A percentile compares a stretch with the other conserved stretches of the same genome.
phyloP scores from a whole-genome alignment of 768 basidiomycete species.

The Tricholoma matsutake region DNA sequence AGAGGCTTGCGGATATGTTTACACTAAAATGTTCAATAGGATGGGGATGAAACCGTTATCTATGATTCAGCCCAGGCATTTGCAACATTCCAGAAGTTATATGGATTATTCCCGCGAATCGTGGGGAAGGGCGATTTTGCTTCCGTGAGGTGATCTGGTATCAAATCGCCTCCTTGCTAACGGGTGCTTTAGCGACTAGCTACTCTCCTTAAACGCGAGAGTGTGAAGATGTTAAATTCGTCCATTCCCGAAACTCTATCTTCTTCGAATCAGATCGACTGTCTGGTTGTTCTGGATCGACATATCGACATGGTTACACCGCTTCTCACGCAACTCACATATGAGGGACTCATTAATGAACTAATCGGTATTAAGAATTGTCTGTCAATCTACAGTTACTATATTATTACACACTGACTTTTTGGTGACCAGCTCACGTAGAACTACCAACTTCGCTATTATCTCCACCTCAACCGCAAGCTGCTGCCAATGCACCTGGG shows the following conservation, averaged over 20 bases:
- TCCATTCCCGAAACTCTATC: slow-evolving; percentile 39
- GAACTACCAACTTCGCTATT: slow-evolving; percentile 76
- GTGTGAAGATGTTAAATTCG: slow-evolving; percentile 36
- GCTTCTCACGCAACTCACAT: slow-evolving; percentile 91
- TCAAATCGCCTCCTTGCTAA: slow-evolving; percentile 3
- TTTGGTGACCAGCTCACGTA: slow-evolving; percentile 55
- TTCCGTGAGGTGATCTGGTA: slow-evolving; percentile 42
- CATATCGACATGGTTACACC: slow-evolving; percentile 95
- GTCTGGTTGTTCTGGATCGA: slow-evolving; percentile 85
- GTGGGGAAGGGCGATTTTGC: slow-evolving; percentile 92
- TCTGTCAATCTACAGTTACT: slow-evolving; percentile 33
- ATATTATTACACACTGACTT: neutral
- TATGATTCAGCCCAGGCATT: slow-evolving; percentile 90
- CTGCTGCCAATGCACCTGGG: slow-evolving; percentile 38
- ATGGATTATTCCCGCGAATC: slow-evolving; percentile 88
- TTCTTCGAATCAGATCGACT: slow-evolving; percentile 69
- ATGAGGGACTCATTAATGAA: slow-evolving; percentile 95
- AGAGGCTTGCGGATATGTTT: slow-evolving; percentile 5
- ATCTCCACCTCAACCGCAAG: slow-evolving; percentile 46
- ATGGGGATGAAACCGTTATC: slow-evolving; percentile 88
- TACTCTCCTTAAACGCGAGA: slow-evolving; percentile 61
- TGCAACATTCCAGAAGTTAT: slow-evolving; percentile 76
- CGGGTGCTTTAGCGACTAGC: slow-evolving; percentile 60
- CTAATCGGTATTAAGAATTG: slow-evolving; percentile 87
- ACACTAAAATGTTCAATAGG: slow-evolving; percentile 41